phyloP scores from a whole-genome alignment of 177 flowering plant genomes.

The Vitis hybrid region DNA sequence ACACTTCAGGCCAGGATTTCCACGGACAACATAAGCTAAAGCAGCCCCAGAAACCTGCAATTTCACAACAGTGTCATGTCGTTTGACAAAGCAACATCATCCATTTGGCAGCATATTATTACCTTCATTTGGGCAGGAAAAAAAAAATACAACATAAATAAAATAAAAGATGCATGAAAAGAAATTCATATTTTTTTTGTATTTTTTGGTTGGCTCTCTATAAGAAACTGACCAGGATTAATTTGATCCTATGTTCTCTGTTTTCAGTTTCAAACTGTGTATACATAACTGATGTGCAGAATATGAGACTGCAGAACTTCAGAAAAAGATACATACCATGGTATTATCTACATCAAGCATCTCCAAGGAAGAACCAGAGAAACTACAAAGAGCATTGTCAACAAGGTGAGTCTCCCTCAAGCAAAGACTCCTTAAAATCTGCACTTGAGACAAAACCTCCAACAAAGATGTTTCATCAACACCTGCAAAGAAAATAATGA shows the following conservation, averaged over 20 bases:
- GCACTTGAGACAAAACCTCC: conserved; percentile 45
- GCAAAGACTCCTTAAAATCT: conserved; percentile 51
- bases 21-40: conserved; percentile 38
- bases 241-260: too few relatives aligned
- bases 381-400: conserved; percentile 48
- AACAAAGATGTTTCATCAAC: conserved; percentile 39
- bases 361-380: conserved; percentile 60
- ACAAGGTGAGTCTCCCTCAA: conserved; percentile 49
- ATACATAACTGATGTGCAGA: not conserved
- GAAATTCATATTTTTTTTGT: not conserved
- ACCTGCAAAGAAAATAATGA: conserved; percentile 32
- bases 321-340: conserved; percentile 40
- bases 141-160: not conserved
- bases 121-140: not conserved
- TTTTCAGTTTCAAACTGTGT: not conserved
- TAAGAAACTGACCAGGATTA: not conserved
- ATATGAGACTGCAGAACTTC: not conserved
- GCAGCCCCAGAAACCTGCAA: conserved; percentile 63
- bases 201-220: not conserved
- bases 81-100: not conserved
- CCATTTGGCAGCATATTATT: not conserved
- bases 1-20: conserved; percentile 52
- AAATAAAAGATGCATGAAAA: not conserved
- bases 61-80: conserved; percentile 2
- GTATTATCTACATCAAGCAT: conserved; percentile 73